phyloP scores from a whole-genome alignment of 805 yeast species.

The Yarrowia sp. region DNA sequence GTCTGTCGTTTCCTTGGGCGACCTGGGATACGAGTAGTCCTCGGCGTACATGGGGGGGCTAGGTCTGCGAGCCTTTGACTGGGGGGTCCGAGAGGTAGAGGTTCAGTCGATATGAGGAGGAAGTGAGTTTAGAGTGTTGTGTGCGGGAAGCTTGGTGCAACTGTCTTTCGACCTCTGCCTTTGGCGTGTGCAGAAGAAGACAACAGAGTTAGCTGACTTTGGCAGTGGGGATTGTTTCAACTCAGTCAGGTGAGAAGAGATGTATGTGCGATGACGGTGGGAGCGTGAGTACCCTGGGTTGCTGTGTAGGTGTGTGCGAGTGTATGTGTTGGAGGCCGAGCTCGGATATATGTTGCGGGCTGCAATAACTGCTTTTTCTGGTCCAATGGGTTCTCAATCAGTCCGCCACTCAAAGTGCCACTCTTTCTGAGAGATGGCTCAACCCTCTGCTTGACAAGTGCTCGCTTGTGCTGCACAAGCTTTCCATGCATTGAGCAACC shows the following conservation, averaged over 20 bases:
- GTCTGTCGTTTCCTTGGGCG: constrained; percentile 35
- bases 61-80: constrained; percentile 10
- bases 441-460: constrained; percentile 6
- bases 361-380: too few species aligned
- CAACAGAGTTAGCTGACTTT: constrained; percentile 29
- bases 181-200: constrained; percentile 20
- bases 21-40: constrained; percentile 32
- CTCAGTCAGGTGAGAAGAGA: not conserved
- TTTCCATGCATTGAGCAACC: constrained; percentile 36
- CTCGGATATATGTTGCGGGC: too few species aligned
- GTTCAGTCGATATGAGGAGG: constrained; percentile 3
- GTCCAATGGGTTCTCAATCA: too few species aligned
- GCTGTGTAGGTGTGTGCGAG: too few species aligned
- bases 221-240: constrained; percentile 3
- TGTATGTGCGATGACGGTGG: too few species aligned
- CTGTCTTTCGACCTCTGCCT: constrained; percentile 26
- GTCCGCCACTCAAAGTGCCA: constrained; percentile 4
- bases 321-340: too few species aligned
- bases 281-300: not conserved
- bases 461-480: constrained; percentile 34
- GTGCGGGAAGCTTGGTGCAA: constrained; percentile 15
- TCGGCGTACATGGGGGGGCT: constrained; percentile 29
- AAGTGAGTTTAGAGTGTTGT: constrained; percentile 26
- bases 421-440: constrained; percentile 6
- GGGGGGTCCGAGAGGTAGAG: too few species aligned